Conservation (phyloP, 768 basidiomycete species). For the Mycena galopus region DNA sequence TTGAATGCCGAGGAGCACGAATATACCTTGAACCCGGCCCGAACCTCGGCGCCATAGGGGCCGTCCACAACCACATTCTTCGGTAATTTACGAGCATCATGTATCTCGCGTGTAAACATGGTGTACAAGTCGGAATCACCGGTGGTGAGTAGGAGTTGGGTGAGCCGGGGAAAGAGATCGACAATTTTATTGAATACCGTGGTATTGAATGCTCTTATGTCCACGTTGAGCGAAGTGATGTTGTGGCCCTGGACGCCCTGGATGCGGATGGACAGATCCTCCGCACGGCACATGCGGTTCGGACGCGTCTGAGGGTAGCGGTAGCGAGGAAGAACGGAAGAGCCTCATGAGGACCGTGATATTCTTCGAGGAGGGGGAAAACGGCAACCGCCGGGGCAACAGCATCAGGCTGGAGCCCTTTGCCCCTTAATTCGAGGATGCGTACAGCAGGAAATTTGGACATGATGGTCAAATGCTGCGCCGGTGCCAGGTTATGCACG, state of each 20-base stretch:
- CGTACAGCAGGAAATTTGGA: neutral
- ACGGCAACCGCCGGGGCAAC: neutral
- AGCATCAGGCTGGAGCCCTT: neutral
- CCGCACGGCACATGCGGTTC: neutral
- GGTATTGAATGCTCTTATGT: neutral
- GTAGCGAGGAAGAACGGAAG: neutral
- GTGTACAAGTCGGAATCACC: neutral
- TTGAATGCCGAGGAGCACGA: neutral
- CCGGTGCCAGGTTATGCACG: neutral
- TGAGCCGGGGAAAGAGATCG: neutral
- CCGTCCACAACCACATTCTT: neutral
- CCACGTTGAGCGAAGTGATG: neutral
- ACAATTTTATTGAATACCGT: neutral
- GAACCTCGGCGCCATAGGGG: neutral
- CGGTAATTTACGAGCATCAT: neutral
- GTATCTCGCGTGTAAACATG: neutral
- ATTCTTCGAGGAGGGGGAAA: too few species aligned
- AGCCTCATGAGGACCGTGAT: neutral
- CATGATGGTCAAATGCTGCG: neutral
- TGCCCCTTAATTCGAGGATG: neutral
- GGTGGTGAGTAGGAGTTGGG: neutral
- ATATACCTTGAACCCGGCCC: neutral
- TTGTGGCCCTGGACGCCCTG: neutral
- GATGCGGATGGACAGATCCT: neutral
- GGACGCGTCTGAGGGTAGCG: neutral